Percentiles rank a stretch among this genome's conserved stretches.
Evolutionary conservation across 768 basidiomycete genomes (phyloP).

Genomic region (Tephrocybe sp.): DNA sequence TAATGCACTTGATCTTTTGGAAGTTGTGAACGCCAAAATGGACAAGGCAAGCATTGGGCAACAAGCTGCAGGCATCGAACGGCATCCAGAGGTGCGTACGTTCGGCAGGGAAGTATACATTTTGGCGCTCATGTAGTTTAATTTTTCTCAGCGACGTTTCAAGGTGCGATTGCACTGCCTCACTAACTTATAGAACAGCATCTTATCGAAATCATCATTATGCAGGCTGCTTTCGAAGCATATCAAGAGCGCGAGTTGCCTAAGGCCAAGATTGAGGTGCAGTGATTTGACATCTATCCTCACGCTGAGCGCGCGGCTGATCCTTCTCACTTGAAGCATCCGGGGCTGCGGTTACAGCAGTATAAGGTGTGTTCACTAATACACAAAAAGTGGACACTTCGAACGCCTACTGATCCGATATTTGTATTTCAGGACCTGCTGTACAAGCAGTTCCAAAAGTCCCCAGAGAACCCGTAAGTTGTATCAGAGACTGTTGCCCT

Average conservation of each 20-base stretch:
- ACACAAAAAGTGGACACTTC: not conserved
- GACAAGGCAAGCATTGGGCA: conserved; percentile 90
- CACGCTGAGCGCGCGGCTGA: not conserved
- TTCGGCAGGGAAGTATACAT: not conserved
- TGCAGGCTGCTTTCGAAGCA: conserved; percentile 82
- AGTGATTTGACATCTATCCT: conserved; percentile 17
- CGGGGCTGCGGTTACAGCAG: conserved; percentile 87
- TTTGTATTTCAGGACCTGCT: conserved; percentile 61
- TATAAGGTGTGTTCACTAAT: conserved; percentile 54
- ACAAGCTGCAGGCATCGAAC: conserved; percentile 83
- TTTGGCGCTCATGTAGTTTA: conserved; percentile 10
- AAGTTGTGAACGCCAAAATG: conserved; percentile 87
- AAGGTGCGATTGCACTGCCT: conserved; percentile 48
- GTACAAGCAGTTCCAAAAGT: conserved; percentile 95
- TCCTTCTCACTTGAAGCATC: conserved; percentile 53
- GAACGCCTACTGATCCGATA: conserved; percentile 5
- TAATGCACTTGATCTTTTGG: conserved; percentile 84
- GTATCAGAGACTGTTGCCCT: not conserved
- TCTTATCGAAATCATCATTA: conserved; percentile 3
- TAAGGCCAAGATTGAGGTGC: conserved; percentile 68
- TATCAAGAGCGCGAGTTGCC: conserved; percentile 88
- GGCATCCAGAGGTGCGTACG: conserved; percentile 81
- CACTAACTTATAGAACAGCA: conserved; percentile 5
- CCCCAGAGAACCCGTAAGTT: conserved; percentile 89
- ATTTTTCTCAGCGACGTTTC: conserved; percentile 72